phyloP scores from a whole-genome alignment of 306 rosid species.

The Benincasa hispida region DNA sequence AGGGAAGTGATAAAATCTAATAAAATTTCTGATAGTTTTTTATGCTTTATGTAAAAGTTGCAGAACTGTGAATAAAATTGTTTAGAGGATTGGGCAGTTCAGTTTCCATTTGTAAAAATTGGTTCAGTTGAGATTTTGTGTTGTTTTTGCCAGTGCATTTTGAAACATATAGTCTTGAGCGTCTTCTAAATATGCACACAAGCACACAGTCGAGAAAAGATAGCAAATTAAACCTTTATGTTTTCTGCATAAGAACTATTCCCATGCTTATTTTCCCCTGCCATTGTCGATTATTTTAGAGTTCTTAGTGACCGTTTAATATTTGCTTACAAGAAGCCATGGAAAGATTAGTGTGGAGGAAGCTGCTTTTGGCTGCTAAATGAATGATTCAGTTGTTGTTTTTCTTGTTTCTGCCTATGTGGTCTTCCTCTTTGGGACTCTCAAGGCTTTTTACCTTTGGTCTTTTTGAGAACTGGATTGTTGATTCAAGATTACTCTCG shows the following conservation, averaged over 20 bases:
- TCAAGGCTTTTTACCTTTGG: not conserved
- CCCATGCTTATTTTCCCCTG: not conserved
- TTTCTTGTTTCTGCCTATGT: not conserved
- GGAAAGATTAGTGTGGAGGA: not conserved
- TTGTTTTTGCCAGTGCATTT: not conserved
- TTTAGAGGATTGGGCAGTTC: not conserved
- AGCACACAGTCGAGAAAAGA: not conserved
- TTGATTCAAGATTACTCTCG: not conserved
- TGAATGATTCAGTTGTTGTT: not conserved
- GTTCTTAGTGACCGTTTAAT: not conserved
- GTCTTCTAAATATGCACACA: not conserved
- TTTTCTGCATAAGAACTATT: not conserved
- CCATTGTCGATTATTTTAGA: not conserved
- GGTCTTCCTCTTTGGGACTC: not conserved
- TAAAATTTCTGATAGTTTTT: conserved; percentile 23
- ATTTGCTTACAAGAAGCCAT: not conserved
- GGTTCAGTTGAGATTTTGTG: not conserved
- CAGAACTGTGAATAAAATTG: conserved; percentile 3
- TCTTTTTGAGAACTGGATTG: not conserved
- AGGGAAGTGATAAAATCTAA: conserved; percentile 24
- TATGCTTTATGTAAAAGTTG: not conserved
- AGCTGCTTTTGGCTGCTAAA: not conserved
- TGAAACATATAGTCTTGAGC: not conserved
- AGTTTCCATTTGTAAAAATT: not conserved
- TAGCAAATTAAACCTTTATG: not conserved